phyloP scores from a whole-genome alignment of 1,284 basidiomycete species.

The Ustilago tritici region DNA sequence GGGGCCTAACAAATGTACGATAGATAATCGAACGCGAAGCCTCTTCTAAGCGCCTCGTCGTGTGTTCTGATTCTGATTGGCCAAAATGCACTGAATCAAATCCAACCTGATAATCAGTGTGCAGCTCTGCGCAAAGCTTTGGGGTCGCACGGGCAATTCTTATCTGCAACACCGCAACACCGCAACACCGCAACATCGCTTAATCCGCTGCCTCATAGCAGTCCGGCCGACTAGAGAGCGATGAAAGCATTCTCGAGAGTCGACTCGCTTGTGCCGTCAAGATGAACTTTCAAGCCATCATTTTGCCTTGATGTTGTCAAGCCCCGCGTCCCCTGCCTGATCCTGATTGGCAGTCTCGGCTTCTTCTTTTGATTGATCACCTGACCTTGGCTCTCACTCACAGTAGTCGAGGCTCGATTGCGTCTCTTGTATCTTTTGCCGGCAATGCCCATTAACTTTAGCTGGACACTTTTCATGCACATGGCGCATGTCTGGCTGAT shows the following conservation, averaged over 20 bases:
- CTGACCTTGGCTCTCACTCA: not conserved
- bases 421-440: not conserved
- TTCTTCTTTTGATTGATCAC: not conserved
- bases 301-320: not conserved
- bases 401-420: not conserved
- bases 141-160: not conserved
- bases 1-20: not conserved
- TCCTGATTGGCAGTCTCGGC: constrained; percentile 2
- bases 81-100: not conserved
- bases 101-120: not conserved
- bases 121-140: not conserved
- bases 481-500: constrained; percentile 6
- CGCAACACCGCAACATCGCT: too few species aligned
- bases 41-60: not conserved
- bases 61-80: constrained; percentile 1
- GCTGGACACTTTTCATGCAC: not conserved
- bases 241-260: not conserved
- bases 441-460: not conserved
- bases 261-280: too few species aligned
- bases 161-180: not conserved
- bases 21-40: not conserved
- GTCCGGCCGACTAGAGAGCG: constrained; percentile 17
- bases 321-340: not conserved
- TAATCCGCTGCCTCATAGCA: not conserved
- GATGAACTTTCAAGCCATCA: too few species aligned